Conservation (phyloP, 768 basidiomycete species). For the Podaxis sp. region DNA sequence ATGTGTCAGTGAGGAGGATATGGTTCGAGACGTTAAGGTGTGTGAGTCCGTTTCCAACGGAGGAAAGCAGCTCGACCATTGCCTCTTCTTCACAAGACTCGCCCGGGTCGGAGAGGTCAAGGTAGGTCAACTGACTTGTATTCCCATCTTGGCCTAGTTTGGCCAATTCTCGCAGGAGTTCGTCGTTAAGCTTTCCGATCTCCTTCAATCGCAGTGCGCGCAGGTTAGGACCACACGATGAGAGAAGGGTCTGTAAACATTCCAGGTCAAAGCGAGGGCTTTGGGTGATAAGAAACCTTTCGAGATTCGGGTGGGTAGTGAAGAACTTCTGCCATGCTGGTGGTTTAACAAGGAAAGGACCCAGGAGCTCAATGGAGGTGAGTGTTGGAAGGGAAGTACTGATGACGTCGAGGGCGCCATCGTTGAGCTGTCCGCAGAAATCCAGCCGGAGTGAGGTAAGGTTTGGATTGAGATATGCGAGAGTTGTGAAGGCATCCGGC, state of each 20-base stretch:
- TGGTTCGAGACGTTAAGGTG: conserved; percentile 76
- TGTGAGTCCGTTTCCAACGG: conserved; percentile 52
- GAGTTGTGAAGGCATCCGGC: conserved; percentile 62
- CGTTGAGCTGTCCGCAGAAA: conserved; percentile 81
- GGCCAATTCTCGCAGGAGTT: conserved; percentile 55
- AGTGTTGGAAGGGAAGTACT: conserved; percentile 63
- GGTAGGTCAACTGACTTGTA: conserved; percentile 27
- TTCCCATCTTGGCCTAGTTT: conserved; percentile 35
- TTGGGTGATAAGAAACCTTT: conserved; percentile 78
- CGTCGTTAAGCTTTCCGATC: conserved; percentile 67
- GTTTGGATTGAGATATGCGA: conserved; percentile 82
- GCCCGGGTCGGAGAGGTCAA: conserved; percentile 71
- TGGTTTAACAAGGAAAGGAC: conserved; percentile 80
- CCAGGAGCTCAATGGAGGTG: conserved; percentile 74
- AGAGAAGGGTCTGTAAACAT: conserved; percentile 61
- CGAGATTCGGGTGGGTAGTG: conserved; percentile 55
- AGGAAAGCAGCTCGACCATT: conserved; percentile 51
- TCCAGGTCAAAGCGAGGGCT: conserved; percentile 81
- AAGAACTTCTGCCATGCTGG: conserved; percentile 78
- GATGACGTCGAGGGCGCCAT: conserved; percentile 58
- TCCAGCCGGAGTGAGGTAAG: conserved; percentile 78
- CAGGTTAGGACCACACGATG: conserved; percentile 42
- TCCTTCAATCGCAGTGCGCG: conserved; percentile 78
- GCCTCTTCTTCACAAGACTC: conserved; percentile 54
- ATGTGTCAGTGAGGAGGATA: conserved; percentile 52